Conservation (phyloP, 345 rosid species). For the Psidium guajava region DNA sequence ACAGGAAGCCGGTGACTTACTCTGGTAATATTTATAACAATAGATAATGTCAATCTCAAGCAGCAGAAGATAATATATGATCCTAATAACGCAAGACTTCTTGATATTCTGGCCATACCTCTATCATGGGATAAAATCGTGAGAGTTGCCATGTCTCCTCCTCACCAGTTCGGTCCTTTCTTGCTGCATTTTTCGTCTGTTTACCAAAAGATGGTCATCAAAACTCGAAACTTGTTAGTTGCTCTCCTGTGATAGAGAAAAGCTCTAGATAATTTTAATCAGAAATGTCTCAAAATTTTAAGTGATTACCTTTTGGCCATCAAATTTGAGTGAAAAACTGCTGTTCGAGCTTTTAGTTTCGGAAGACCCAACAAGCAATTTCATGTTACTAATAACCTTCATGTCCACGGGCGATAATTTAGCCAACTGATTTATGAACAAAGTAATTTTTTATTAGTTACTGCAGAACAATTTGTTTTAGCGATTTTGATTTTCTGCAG, state of each 20-base stretch:
- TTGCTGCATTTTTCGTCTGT: slow-evolving; percentile 69
- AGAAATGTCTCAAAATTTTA: not conserved
- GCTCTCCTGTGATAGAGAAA: not conserved
- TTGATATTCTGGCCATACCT: slow-evolving; percentile 31
- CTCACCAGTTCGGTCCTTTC: slow-evolving; percentile 77
- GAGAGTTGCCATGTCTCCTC: slow-evolving; percentile 90
- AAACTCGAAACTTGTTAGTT: not conserved
- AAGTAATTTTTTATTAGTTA: not conserved
- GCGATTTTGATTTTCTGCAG: not conserved
- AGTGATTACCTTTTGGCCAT: slow-evolving; percentile 56
- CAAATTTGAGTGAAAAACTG: slow-evolving; percentile 79
- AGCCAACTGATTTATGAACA: slow-evolving; percentile 48
- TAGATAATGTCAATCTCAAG: not conserved
- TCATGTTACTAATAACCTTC: slow-evolving; percentile 71
- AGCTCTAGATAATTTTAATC: not conserved
- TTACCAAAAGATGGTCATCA: not conserved
- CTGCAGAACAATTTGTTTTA: not conserved
- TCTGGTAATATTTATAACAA: not conserved
- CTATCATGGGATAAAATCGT: slow-evolving; percentile 82
- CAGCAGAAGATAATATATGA: not conserved
- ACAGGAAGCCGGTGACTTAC: not conserved
- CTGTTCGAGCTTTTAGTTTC: slow-evolving; percentile 27
- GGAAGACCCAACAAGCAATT: slow-evolving; percentile 55
- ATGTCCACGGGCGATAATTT: slow-evolving; percentile 60
- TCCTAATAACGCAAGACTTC: not conserved